Evolutionary conservation across 768 basidiomycete species (phyloP).

Genomic region (Lactifluus rugatus): DNA sequence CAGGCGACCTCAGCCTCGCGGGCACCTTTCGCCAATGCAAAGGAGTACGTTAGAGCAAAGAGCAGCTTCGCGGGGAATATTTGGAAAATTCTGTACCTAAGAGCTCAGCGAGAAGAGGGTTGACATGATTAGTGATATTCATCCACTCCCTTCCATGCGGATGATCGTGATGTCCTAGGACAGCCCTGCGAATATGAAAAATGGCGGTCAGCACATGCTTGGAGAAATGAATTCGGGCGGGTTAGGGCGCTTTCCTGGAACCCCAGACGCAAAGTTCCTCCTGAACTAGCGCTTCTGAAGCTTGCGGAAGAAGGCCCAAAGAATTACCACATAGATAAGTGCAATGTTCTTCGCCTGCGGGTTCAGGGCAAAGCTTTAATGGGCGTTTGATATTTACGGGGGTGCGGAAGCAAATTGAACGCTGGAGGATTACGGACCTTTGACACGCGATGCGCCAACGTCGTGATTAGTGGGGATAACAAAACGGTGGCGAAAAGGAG

Average conservation of each 20-base stretch:
- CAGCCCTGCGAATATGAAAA: constrained; percentile 44
- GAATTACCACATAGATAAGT: constrained; percentile 96
- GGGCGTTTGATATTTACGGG: constrained; percentile 1
- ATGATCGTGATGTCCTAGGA: constrained; percentile 84
- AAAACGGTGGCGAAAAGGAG: constrained; percentile 20
- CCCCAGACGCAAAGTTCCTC: constrained; percentile 85
- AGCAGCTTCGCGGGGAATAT: neutral
- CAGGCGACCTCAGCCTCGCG: constrained; percentile 85
- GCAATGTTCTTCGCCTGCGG: constrained; percentile 40
- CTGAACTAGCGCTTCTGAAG: constrained; percentile 59
- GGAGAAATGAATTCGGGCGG: constrained; percentile 17
- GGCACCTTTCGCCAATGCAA: constrained; percentile 49
- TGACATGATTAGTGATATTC: constrained; percentile 60
- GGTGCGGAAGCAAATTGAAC: constrained; percentile 5
- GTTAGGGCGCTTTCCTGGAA: constrained; percentile 38
- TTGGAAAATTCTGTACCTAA: constrained; percentile 48
- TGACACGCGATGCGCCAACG: constrained; percentile 32
- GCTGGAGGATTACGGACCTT: constrained; percentile 6
- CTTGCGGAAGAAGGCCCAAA: constrained; percentile 71
- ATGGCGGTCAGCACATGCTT: constrained; percentile 9
- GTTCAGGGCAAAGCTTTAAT: constrained; percentile 4
- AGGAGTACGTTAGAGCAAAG: constrained; percentile 7
- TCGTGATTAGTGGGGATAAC: constrained; percentile 38
- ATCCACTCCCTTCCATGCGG: constrained; percentile 82
- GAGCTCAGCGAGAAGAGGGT: constrained; percentile 66